phyloP scores from a whole-genome alignment of 352 stramenopile genomes.

The Blastocystis sp. region DNA sequence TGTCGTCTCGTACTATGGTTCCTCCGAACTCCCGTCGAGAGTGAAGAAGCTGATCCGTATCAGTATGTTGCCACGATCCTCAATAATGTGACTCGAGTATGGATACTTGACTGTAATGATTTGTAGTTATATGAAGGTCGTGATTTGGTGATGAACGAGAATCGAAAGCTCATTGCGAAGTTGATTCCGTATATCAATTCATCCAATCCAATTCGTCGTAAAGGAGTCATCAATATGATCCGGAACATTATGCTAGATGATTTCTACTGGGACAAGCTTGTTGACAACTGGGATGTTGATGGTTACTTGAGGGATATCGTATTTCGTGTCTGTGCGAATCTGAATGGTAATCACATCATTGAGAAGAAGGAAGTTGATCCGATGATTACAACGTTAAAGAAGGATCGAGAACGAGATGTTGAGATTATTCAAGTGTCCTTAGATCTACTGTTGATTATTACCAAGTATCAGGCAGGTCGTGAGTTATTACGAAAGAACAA shows the following conservation, averaged over 20 bases:
- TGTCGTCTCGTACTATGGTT: conserved; percentile 37
- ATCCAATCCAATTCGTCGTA: conserved; percentile 15
- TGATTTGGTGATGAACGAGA: conserved; percentile 47
- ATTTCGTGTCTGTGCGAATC: conserved; percentile 30
- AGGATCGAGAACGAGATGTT: conserved; percentile 33
- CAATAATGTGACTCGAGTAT: conserved; percentile 29
- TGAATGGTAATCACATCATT: conserved; percentile 20
- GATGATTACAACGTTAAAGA: neutral
- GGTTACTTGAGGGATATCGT: conserved; percentile 4
- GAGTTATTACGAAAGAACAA: conserved; percentile 14
- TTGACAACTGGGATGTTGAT: conserved; percentile 17
- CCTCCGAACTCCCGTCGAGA: conserved; percentile 21
- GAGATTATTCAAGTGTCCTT: conserved; percentile 17
- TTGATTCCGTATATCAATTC: conserved; percentile 50
- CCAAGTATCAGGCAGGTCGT: conserved; percentile 24
- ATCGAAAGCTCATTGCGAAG: conserved; percentile 35
- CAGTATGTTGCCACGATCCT: conserved; percentile 27
- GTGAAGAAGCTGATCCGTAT: conserved; percentile 26
- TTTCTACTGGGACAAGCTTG: conserved; percentile 36
- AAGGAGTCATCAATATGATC: conserved; percentile 49
- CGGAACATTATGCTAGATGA: conserved; percentile 52
- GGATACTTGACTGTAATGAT: neutral
- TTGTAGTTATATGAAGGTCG: conserved; percentile 29
- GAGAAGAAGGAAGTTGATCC: conserved; percentile 43
- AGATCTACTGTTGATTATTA: conserved; percentile 32